These are phyloP conservation scores for Fusarium drepaniforme DNA, from an alignment of 2,329 filamentous ascomycete species.

Conservation along the genomic window DNA sequence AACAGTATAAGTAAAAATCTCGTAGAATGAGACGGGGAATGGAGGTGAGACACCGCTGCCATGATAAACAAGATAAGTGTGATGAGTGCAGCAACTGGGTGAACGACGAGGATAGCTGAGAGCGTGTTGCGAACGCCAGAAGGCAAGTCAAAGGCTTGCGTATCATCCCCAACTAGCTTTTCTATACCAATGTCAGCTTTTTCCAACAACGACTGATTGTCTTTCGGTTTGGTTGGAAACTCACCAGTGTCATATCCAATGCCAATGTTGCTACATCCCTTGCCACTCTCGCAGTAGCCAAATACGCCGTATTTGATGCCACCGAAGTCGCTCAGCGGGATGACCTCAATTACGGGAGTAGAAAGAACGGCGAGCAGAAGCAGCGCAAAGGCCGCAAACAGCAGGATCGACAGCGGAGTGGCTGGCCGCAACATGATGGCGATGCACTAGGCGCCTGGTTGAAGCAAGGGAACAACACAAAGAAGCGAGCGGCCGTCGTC, in stretches of 20 bases:
- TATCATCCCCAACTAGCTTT: constrained; percentile 43
- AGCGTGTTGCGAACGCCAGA: constrained; percentile 69
- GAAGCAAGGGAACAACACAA: constrained; percentile 14
- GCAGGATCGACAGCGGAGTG: constrained; percentile 88
- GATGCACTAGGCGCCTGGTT: constrained; percentile 39
- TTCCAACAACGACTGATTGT: not conserved
- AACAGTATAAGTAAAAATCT: constrained; percentile 88
- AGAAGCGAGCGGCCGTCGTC: constrained; percentile 37
- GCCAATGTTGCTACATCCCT: constrained; percentile 77
- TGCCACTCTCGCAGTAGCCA: constrained; percentile 78
- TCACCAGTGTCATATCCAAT: constrained; percentile 89
- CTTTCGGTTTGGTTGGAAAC: constrained; percentile 47
- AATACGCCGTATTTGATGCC: constrained; percentile 91
- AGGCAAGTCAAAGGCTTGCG: constrained; percentile 68
- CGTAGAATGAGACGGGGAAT: constrained; percentile 88
- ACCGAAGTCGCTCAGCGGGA: constrained; percentile 83
- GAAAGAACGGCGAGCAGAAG: constrained; percentile 91
- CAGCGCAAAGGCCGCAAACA: constrained; percentile 86
- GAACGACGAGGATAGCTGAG: constrained; percentile 91
- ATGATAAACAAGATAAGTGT: constrained; percentile 88
- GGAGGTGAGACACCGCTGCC: constrained; percentile 85
- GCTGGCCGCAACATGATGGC: constrained; percentile 87
- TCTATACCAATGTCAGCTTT: constrained; percentile 37
- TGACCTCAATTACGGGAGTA: constrained; percentile 86
- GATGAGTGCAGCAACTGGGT: constrained; percentile 89